Evolutionary conservation across 1,284 basidiomycete species (phyloP), one percentile per base, ranked within the genome.

Genomic region (Tausonia pullulans): DNA sequence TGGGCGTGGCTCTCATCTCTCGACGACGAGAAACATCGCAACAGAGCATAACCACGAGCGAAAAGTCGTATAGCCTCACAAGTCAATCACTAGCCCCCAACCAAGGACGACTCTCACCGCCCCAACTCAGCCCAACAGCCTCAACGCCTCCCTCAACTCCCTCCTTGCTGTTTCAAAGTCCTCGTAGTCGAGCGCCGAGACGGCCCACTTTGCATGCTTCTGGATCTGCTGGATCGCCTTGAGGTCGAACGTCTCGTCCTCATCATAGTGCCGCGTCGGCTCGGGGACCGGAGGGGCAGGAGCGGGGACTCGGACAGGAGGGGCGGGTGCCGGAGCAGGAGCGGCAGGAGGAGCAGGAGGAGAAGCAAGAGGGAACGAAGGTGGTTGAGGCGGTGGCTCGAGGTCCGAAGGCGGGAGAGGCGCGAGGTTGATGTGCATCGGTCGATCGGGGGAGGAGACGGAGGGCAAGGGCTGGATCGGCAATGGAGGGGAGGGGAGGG

Each of bases 101-200:
- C 27, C 27, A 27, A 2, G 27, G 27, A 27, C 27, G 27, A 27
- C 27, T 27, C 27, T 27, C 27, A 27, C 27, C 27, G 27, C 27
- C 27, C 27, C 27, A 27, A 7, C 39, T 61, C 49, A 65, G 9
- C 64, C 64, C 13, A 65, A 43, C 54, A 65, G 13, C 43, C 60
- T 61, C 40, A 65, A 52, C 11, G 64, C 64, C 53, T 65, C 64
- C n/a, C 7, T 57, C 64, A 65, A 43, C 55, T 65, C 64, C 40
- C 41, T 61, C 44, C 59, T 61, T 8, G 64, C 64, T 43, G 64
- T 65, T 39, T 87, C 87, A 13, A 81, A 80, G 74, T 97, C 93
- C 72, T 96, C 93, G 73, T 92, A 97, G 72, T 96, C 90, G 65
- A 97, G 78, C 16, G 93, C 84, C 27, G 88, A 91, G 67, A 95